These are phyloP conservation scores for Allomyces arbusculus DNA, from an alignment of 192 early-diverging fungal species.

Conservation along the genomic window DNA sequence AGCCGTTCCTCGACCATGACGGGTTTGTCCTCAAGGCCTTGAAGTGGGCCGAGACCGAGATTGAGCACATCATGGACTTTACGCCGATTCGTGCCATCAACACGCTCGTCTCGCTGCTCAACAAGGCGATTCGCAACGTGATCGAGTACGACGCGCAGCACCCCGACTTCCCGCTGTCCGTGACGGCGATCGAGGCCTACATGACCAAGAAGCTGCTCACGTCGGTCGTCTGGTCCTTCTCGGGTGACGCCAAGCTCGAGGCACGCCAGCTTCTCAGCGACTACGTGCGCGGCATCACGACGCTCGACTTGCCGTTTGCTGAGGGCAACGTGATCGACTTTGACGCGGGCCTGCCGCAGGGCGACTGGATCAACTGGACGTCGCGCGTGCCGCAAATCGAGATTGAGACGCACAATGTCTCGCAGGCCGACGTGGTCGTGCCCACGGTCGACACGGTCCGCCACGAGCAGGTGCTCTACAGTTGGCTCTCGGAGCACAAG, in stretches of 20 bases:
- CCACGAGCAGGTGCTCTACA: constrained; percentile 87
- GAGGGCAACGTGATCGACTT: constrained; percentile 54
- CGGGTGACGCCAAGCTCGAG: constrained; percentile 66
- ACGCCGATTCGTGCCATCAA: constrained; percentile 59
- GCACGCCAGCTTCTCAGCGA: constrained; percentile 53
- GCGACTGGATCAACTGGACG: constrained; percentile 83
- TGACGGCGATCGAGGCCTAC: constrained; percentile 55
- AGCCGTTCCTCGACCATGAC: constrained; percentile 45
- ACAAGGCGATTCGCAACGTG: constrained; percentile 61
- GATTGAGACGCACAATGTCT: constrained; percentile 80
- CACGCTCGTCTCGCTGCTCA: constrained; percentile 80
- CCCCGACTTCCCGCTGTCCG: constrained; percentile 77
- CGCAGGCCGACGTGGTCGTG: constrained; percentile 82
- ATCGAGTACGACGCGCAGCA: constrained; percentile 83
- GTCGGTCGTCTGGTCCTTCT: constrained; percentile 83
- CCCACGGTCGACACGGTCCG: constrained; percentile 95
- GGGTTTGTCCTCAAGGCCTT: constrained; percentile 57
- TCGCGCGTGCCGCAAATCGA: constrained; percentile 77
- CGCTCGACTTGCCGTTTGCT: constrained; percentile 44
- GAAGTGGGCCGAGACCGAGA: constrained; percentile 28
- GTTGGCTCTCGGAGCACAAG: constrained; percentile 86
- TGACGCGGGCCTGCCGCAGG: constrained; percentile 57
- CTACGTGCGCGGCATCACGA: constrained; percentile 50
- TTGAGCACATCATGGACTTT: constrained; percentile 98
- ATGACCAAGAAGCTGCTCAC: constrained; percentile 62